These are phyloP conservation scores for Globisporangium lucens DNA, from an alignment of 352 stramenopile genomes.

Conservation along the genomic window DNA sequence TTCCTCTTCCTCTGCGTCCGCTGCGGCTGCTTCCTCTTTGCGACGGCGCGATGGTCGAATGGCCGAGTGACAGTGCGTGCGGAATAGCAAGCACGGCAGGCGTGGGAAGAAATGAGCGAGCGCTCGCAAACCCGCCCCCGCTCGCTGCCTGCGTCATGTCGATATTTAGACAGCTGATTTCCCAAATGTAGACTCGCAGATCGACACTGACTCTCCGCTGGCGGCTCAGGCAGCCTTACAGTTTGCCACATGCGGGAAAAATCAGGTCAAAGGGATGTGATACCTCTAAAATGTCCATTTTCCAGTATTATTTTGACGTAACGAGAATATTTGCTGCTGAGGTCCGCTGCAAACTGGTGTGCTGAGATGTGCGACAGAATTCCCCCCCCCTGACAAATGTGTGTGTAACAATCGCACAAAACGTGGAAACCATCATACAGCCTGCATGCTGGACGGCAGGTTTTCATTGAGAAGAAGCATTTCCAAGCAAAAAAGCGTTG, in stretches of 20 bases:
- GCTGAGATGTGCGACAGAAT: slow-evolving; percentile 14
- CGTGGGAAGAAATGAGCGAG: slow-evolving; percentile 10
- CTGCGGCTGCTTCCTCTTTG: background rate
- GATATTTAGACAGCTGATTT: slow-evolving; percentile 9
- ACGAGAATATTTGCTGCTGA: background rate
- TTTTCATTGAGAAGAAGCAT: background rate
- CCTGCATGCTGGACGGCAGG: background rate
- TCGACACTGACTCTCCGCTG: slow-evolving; percentile 9
- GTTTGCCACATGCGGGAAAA: background rate
- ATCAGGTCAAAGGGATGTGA: background rate
- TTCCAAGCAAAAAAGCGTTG: background rate
- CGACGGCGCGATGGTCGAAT: slow-evolving; percentile 1
- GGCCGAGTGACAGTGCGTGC: background rate
- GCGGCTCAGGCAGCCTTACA: background rate
- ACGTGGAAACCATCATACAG: slow-evolving; percentile 1
- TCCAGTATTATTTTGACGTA: background rate
- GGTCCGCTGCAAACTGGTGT: slow-evolving; percentile 1
- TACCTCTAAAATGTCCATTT: background rate
- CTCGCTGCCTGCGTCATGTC: background rate
- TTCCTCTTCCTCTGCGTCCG: background rate
- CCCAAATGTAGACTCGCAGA: slow-evolving; percentile 3
- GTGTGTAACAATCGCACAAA: slow-evolving; percentile 16
- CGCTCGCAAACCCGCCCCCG: background rate
- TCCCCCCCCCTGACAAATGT: background rate
- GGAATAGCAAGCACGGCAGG: slow-evolving; percentile 2